Evolutionary conservation across 2,329 filamentous ascomycete species (phyloP), one percentile per base, ranked within the genome.

Genomic region (Claviceps quebecensis): DNA sequence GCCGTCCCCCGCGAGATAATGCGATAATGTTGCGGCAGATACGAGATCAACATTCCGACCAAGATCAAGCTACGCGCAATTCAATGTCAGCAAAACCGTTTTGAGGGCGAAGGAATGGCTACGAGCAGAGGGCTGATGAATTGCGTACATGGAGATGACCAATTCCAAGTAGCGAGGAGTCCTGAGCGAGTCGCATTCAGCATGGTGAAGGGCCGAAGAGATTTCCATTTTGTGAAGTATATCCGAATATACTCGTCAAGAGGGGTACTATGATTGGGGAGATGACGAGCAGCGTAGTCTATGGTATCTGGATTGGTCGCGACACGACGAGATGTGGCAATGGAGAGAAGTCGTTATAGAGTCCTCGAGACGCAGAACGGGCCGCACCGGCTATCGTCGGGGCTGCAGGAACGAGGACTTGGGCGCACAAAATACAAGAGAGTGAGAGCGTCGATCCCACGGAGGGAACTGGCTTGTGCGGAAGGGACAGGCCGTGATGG

Each of bases 1-100:
- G 91, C 94, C 14, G 87, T 93, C 55, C 83, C 80, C 51, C 89
- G 81, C 41, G 78, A 74, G 58, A 95, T 87, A 68, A 98, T 97
- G 61, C 93, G 88, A 66, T 85, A 79, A 69, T 97, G 91, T 65
- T 98, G 93, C 1, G 93, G 93, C 2, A 97, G 77, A 70, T 98
- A 98, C 37, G 91, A 97, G 53, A 95, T 71, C 55, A 96, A 74
- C 60, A 97, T 90, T 52, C 91, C 91, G 59, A 95, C 65, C 55
- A 97, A 75, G 59, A 97, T 87, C 60, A 95, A 64, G 55, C 77
- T 81, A 59, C 13, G 29, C 11, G 22, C 40, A 5, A 14, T 16
- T 13, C 5, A 1, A 22, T 34, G 43, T 53, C 45, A 45, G 45
- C 17, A 46, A 41, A 36, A 45, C 45, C 40, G 48, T 17, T 26